These are phyloP conservation scores for Neurospora crassa DNA, from an alignment of 2,329 filamentous ascomycete genomes.

Conservation along the genomic window DNA sequence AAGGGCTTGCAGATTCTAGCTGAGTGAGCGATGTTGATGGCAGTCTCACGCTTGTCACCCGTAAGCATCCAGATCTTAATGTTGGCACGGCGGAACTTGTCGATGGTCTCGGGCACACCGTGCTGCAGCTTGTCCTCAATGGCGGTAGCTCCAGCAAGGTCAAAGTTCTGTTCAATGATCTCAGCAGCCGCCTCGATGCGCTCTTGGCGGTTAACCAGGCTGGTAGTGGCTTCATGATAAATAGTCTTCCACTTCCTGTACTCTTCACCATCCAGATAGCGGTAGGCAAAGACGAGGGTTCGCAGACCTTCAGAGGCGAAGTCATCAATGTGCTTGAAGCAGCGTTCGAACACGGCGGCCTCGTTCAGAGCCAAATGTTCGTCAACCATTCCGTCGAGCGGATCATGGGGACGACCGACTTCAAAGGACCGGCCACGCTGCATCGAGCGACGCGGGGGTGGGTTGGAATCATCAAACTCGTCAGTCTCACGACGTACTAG, in stretches of 20 bases:
- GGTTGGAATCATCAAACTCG: conserved; percentile 17
- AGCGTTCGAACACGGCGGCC: conserved; percentile 63
- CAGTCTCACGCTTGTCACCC: conserved; percentile 85
- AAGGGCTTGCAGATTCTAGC: conserved; percentile 64
- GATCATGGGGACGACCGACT: conserved; percentile 26
- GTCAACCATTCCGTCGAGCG: conserved; percentile 45
- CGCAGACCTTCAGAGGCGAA: conserved; percentile 84
- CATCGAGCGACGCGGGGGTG: conserved; percentile 23
- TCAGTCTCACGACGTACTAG: conserved; percentile 25
- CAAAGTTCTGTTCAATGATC: conserved; percentile 69
- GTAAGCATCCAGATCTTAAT: conserved; percentile 98
- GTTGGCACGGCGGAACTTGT: conserved; percentile 76
- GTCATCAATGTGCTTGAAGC: conserved; percentile 80
- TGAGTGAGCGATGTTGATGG: conserved; percentile 85
- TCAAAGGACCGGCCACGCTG: conserved; percentile 26
- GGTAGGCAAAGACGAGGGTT: conserved; percentile 75
- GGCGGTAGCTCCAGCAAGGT: conserved; percentile 77
- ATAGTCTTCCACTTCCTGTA: conserved; percentile 69
- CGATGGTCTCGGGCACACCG: conserved; percentile 84
- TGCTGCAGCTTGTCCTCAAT: conserved; percentile 91
- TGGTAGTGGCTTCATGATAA: conserved; percentile 75
- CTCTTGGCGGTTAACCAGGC: conserved; percentile 67
- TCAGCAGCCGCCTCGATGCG: conserved; percentile 75
- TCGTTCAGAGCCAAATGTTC: conserved; percentile 44
- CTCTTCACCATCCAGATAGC: conserved; percentile 64